Evolutionary conservation across 768 basidiomycete genomes (phyloP), one percentile per base, ranked within the genome.

Genomic region (Lentinula detonsa): DNA sequence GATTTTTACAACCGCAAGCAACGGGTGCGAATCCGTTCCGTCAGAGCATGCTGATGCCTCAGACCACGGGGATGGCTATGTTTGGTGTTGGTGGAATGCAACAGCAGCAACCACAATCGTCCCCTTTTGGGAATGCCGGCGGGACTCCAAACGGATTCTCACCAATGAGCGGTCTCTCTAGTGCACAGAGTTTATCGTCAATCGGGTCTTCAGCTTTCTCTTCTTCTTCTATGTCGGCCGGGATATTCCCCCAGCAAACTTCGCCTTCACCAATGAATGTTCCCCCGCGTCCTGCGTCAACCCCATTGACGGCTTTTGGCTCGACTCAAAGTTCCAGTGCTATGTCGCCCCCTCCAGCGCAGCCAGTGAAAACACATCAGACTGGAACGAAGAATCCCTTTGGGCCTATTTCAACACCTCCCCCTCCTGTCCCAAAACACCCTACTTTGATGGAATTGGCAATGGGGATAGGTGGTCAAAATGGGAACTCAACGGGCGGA

Each of bases 321-420:
- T 50, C 43, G 64, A 52, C 60, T 16, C 45, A 23, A 16, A 59
- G 33, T 50, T 70, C 63, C 37, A 46, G 74, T 33, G 64, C 70
- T 34, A 67, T 68, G 5, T 75, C 80, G 5, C 81, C 81, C 4
- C 79, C 81, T 40, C 65, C 75, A 3, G 77, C 80, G 2, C 85
- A 87, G 67, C 85, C 86, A 6, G 81, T 98, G 31, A 87, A 85
- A 66, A 81, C 94, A 5, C 95, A 98, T 71, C 86, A 90, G 70
- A 99, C 97, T 3, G 96, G 97, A 31, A 92, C 93, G 6, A 87
- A 85, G 65, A 99, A 99, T 79, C 97, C 97, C 3, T 99, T 99
- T 64, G 95, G 94, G 5, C 83, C 85, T 34, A 84, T 91, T 4
- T 77, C 82, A 5, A 79, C 81, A 8, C 74, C 77, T 15, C 82